Conservation (phyloP, 768 basidiomycete species). For the Collybia nuda region DNA sequence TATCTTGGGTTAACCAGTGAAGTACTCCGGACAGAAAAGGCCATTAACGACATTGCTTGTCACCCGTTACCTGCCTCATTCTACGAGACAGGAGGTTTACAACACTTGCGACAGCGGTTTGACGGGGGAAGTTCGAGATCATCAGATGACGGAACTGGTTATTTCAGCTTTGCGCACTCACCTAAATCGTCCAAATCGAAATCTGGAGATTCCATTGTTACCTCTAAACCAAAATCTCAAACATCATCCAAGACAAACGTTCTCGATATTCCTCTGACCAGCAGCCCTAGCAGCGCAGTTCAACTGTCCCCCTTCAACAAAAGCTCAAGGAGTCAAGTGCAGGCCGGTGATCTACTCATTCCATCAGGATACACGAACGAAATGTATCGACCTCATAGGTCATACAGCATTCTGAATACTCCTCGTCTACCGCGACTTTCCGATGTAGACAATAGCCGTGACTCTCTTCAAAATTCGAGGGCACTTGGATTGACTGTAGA, state of each 20-base stretch:
- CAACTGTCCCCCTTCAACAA: constrained; percentile 18
- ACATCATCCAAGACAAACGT: constrained; percentile 9
- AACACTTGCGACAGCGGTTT: constrained; percentile 89
- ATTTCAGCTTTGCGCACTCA: constrained; percentile 43
- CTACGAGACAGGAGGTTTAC: constrained; percentile 90
- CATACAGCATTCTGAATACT: constrained; percentile 49
- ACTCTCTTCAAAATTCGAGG: constrained; percentile 6
- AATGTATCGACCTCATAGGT: constrained; percentile 43
- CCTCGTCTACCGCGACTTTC: constrained; percentile 39
- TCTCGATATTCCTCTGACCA: constrained; percentile 3
- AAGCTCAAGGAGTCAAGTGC: constrained; percentile 57
- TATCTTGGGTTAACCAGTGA: constrained; percentile 95
- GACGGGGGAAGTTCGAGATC: constrained; percentile 47
- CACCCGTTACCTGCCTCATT: constrained; percentile 91
- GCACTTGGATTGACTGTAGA: constrained; percentile 41
- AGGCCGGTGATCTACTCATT: constrained; percentile 76
- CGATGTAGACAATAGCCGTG: constrained; percentile 19
- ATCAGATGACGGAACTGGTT: constrained; percentile 56
- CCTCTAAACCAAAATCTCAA: constrained; percentile 21
- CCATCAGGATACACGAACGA: constrained; percentile 52
- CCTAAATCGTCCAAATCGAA: constrained; percentile 20
- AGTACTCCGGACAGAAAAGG: constrained; percentile 94
- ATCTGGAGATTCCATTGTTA: constrained; percentile 21
- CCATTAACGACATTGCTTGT: constrained; percentile 95
- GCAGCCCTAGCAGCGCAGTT: constrained; percentile 4